These are phyloP conservation scores for Colletotrichum euphorbiae DNA, from an alignment of 2,329 filamentous ascomycete genomes.

Conservation along the genomic window DNA sequence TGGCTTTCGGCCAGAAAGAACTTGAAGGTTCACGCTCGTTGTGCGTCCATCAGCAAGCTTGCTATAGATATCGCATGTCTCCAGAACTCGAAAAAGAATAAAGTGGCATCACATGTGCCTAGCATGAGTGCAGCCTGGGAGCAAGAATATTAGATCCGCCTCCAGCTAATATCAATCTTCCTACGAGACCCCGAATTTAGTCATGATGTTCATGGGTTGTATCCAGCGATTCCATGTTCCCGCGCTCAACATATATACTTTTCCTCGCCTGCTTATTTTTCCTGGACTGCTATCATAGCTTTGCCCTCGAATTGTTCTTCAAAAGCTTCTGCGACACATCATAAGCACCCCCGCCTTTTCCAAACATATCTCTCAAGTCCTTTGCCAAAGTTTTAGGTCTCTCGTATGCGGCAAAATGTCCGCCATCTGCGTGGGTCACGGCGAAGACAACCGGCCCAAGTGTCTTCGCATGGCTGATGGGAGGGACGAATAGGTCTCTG, in stretches of 20 bases:
- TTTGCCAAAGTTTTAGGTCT: constrained; percentile 62
- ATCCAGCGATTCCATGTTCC: neutral
- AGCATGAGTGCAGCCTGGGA: too few relatives aligned
- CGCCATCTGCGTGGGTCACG: constrained; percentile 60
- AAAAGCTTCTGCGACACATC: constrained; percentile 45
- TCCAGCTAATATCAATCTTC: too few relatives aligned
- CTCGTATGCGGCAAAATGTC: constrained; percentile 73
- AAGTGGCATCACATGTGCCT: too few relatives aligned
- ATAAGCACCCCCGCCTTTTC: constrained; percentile 59
- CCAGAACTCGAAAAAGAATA: too few relatives aligned
- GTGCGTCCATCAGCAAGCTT: too few relatives aligned
- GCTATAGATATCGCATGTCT: too few relatives aligned
- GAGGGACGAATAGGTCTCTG: constrained; percentile 65
- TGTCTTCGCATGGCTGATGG: constrained; percentile 67
- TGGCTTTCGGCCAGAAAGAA: too few relatives aligned
- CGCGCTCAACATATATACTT: too few relatives aligned
- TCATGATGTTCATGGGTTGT: neutral
- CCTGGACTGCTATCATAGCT: neutral
- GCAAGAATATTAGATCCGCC: too few relatives aligned
- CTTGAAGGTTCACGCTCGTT: too few relatives aligned
- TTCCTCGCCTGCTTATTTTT: neutral
- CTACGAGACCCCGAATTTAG: too few relatives aligned
- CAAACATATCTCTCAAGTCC: constrained; percentile 70
- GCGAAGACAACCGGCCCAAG: constrained; percentile 72
- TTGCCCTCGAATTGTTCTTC: neutral